phyloP scores from a whole-genome alignment of 306 rosid genomes.

The Prunus padus region DNA sequence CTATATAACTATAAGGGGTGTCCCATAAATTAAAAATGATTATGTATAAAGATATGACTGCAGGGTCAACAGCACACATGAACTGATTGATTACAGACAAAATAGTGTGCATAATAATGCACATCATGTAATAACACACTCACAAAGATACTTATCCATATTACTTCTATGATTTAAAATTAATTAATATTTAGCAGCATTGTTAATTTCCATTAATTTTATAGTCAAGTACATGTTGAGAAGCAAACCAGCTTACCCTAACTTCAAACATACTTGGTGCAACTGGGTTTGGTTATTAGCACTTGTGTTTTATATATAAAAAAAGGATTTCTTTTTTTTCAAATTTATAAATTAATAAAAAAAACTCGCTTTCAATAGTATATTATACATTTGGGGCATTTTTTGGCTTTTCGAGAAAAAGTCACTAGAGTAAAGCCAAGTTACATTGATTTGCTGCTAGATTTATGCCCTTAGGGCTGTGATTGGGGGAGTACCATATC shows the following conservation, averaged over 20 bases:
- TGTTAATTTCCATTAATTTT: slow-evolving; percentile 4
- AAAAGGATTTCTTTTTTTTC: neutral
- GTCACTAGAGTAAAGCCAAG: too few relatives aligned
- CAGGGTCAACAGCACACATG: slow-evolving; percentile 17
- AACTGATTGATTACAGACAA: slow-evolving; percentile 8
- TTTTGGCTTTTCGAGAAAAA: too few relatives aligned
- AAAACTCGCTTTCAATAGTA: too few relatives aligned
- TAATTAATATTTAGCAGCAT: neutral
- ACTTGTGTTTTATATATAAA: neutral
- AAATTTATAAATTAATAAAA: neutral
- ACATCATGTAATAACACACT: neutral
- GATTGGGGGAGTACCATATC: too few relatives aligned
- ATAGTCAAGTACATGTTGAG: neutral
- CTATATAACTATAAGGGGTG: neutral
- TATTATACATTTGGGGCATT: too few relatives aligned
- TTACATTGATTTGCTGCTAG: too few relatives aligned
- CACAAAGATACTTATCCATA: slow-evolving; percentile 1
- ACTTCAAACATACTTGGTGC: neutral
- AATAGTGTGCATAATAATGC: slow-evolving; percentile 8
- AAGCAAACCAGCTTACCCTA: slow-evolving; percentile 2
- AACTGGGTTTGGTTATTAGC: neutral
- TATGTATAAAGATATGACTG: neutral
- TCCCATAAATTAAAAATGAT: neutral
- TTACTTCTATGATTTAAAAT: neutral
- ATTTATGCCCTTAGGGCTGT: too few relatives aligned